Base-by-base conservation (phyloP, 2,329 filamentous ascomycete species). In the Lasiodiplodia citricola region DNA sequence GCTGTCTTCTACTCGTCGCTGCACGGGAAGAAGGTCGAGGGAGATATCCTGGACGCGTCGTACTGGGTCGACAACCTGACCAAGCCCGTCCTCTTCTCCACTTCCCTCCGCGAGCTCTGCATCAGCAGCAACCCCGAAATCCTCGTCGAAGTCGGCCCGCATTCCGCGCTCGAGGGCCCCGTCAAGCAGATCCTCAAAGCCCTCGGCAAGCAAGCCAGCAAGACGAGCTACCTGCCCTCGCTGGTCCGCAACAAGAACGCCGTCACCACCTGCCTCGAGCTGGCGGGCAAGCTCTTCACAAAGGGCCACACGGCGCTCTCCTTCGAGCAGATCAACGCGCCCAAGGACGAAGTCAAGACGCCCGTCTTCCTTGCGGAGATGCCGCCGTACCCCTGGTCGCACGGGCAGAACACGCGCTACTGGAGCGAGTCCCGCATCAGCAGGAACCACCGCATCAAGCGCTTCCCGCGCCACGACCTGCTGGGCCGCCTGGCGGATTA, bases 21-120 rank as follows among this genome's bases (percentile, higher is more conserved):
- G 21, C 58, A 57, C 66, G 67, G 60, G 1, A 41, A 35, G 14
- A 57, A 57, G 35, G 51, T 58, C 2, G 67, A 64, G 0, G 58
- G 52, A 6, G 35, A 37, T 10, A 47, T 28, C 10, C 21, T 68
- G n/a, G 67, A 65, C 64, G 8, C 44, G 65, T 62, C 60, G 6
- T 82, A 83, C 70, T 83, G 81, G 80, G 72, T 74, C 1, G 71
- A 77, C 21, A 83, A 83, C 67, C 74, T 83, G 72, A 67, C 74
- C 0, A 72, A 73, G 2, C 70, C 79, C 13, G 81, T 83, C 0
- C 71, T 76, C 2, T 83, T 82, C 70, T 73, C 72, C 4, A 57
- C 47, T 1, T 47, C 58, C 7, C 28, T 81, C 1, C 63, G 68
- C 4, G 67, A 68, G 28, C 68, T 72, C 5, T 28, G 73, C 11